Base-by-base conservation (phyloP, 2,329 filamentous ascomycete genomes). In the Gremmenia infestans region DNA sequence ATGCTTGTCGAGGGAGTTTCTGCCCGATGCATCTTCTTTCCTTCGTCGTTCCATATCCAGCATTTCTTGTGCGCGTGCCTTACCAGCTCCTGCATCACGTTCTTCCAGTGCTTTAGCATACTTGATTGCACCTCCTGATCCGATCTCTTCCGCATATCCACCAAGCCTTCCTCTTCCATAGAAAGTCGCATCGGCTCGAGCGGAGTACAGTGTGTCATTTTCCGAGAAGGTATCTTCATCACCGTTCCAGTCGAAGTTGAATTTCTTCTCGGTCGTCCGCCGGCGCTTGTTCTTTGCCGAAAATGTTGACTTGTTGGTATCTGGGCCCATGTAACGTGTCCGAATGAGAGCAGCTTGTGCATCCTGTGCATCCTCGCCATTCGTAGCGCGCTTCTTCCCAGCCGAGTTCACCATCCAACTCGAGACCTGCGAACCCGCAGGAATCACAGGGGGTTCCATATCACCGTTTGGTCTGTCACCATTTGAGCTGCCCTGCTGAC, bases 171-270 rank as follows among this genome's bases (percentile, higher is more conserved):
- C 86, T 52, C 86, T 78, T 0, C 86, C 86, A 65, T 83, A 89
- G 74, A 91, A 87, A 57, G 82, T 85, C 4, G 83, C 80, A 60
- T 88, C 82, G 3, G 83, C 78, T 40, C 82, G 79, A 25, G 84
- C 76, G 50, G 87, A 80, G 70, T 96, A 95, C 40, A 94, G 79
- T 0, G 89, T 88, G 65, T 96, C 92, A 69, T 91, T 88, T 64
- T 90, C 87, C 50, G 78, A 81, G 62, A 87, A 93, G 0, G 94
- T 99, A 72, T 99, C 94, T 69, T 99, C 94, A 59, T 95, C 89
- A 1, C 85, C 82, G 65, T 96, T 95, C 94, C 94, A 99, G 66
- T 96, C 94, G 67, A 99, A 99, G 67, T 97, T 99, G 77, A 99
- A 99, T 71, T 99, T 97, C 73, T 92, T 91, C 68, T 96, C 93